A percentile compares a stretch with the other conserved stretches of the same genome.
phyloP scores from a whole-genome alignment of 2,329 filamentous ascomycete species.

The Colletotrichum echinochloae region DNA sequence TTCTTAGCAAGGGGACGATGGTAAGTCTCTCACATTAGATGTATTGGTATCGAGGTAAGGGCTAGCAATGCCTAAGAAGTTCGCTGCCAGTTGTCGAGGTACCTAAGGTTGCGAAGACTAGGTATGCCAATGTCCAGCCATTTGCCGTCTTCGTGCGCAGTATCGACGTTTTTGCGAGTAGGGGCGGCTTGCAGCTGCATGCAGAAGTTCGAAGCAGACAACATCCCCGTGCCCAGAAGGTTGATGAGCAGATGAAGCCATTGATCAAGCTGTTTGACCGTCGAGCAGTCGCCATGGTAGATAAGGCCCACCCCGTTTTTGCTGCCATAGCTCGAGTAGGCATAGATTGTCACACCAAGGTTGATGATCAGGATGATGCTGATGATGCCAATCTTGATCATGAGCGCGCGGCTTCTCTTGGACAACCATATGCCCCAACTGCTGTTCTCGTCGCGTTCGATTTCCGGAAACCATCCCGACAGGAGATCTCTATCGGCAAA shows the following conservation, averaged over 20 bases:
- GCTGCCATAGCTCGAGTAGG: constrained; percentile 33
- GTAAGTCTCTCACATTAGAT: neutral
- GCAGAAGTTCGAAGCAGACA: constrained; percentile 49
- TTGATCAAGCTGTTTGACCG: constrained; percentile 27
- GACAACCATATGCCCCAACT: constrained; percentile 42
- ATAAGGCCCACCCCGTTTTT: constrained; percentile 45
- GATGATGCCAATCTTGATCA: constrained; percentile 45
- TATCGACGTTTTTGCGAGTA: constrained; percentile 46
- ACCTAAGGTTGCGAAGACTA: constrained; percentile 3
- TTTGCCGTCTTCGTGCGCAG: constrained; percentile 55
- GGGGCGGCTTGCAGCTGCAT: constrained; percentile 49
- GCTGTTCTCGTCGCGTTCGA: constrained; percentile 38
- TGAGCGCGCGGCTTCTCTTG: constrained; percentile 41
- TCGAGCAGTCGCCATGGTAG: constrained; percentile 45
- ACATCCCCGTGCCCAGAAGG: constrained; percentile 45
- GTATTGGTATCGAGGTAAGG: constrained; percentile 13
- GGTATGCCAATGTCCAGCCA: constrained; percentile 60
- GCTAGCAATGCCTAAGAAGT: constrained; percentile 15
- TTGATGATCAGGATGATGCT: constrained; percentile 44
- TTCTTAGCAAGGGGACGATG: neutral
- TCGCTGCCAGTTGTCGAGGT: constrained; percentile 3
- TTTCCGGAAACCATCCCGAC: constrained; percentile 45
- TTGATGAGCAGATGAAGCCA: constrained; percentile 50
- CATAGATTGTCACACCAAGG: constrained; percentile 43
- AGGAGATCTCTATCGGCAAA: constrained; percentile 2